phyloP scores from a whole-genome alignment of 257 asterid genomes.

The Thymus mandschuricus region DNA sequence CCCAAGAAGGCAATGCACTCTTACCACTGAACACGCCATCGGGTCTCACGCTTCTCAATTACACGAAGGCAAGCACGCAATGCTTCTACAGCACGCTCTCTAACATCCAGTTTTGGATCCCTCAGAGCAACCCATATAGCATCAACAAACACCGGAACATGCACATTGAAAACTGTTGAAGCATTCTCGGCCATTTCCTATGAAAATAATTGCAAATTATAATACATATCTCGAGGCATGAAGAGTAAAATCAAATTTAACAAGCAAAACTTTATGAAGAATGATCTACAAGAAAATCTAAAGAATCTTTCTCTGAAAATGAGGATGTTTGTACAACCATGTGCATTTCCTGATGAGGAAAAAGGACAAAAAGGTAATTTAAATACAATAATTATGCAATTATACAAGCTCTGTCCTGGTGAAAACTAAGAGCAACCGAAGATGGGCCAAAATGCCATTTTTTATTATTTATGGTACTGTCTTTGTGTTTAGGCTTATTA shows the following conservation, averaged over 20 bases:
- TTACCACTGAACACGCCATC: slow-evolving; percentile 99
- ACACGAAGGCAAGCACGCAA: slow-evolving; percentile 97
- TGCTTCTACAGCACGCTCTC: slow-evolving; percentile 97
- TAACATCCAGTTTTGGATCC: slow-evolving; percentile 84
- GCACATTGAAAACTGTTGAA: slow-evolving; percentile 96
- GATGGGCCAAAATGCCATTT: background rate
- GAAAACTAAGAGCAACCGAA: slow-evolving; percentile 1
- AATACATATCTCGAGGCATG: slow-evolving; percentile 25
- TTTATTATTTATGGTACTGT: too few relatives aligned
- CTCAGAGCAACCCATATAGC: slow-evolving; percentile 98
- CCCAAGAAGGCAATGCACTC: slow-evolving; percentile 28
- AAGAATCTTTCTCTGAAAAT: background rate
- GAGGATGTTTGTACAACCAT: slow-evolving; percentile 8
- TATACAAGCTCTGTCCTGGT: background rate
- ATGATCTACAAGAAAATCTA: slow-evolving; percentile 2
- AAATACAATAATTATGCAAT: background rate
- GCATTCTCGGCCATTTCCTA: slow-evolving; percentile 99
- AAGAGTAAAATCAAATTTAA: slow-evolving; percentile 20
- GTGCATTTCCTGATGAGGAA: background rate
- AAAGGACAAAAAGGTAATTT: background rate
- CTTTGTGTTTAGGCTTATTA: too few relatives aligned
- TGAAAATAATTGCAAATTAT: slow-evolving; percentile 31
- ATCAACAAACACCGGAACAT: slow-evolving; percentile 95
- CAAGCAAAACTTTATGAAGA: slow-evolving; percentile 16
- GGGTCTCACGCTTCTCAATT: slow-evolving; percentile 97